A percentile compares a stretch with the other conserved stretches of the same genome.
phyloP scores from a whole-genome alignment of 306 rosid genomes.

The Medicago ruthenica region DNA sequence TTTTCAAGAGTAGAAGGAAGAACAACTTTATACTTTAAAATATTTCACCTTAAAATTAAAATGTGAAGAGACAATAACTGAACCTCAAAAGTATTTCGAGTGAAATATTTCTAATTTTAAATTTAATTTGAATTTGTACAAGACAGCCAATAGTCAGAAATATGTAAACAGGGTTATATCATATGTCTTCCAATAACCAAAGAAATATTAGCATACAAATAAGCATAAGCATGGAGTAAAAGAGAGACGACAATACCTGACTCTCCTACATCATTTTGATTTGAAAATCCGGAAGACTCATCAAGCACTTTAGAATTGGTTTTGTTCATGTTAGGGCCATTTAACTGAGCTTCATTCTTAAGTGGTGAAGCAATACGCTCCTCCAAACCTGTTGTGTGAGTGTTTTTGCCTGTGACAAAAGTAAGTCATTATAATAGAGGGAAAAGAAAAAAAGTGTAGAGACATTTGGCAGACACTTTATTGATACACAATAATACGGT shows the following conservation, averaged over 20 bases:
- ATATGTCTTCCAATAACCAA: conserved; percentile 30
- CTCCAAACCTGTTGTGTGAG: conserved; percentile 46
- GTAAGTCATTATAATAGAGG: conserved; percentile 28
- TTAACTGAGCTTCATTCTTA: conserved; percentile 59
- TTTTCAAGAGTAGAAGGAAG: background rate
- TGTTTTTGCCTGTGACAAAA: conserved; percentile 45
- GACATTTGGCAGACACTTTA: background rate
- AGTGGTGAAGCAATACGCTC: conserved; percentile 51
- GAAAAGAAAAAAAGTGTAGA: background rate
- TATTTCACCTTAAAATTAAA: conserved; percentile 27
- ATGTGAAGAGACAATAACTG: background rate
- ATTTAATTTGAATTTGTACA: background rate
- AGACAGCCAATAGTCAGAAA: conserved; percentile 23
- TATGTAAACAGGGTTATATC: background rate
- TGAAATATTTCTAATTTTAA: background rate
- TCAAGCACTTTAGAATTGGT: conserved; percentile 58
- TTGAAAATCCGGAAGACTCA: conserved; percentile 69
- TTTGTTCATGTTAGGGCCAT: conserved; percentile 48
- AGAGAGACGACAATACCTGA: conserved; percentile 63
- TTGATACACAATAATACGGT: conserved; percentile 10
- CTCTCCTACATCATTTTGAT: conserved; percentile 55
- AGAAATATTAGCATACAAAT: conserved; percentile 13
- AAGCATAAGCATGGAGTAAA: conserved; percentile 15
- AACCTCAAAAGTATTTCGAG: conserved; percentile 11
- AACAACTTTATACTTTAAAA: background rate